Evolutionary conservation across 1,139 yeast genomes (phyloP), one percentile per base, ranked within the genome.

Genomic region (Kodamaea fungicola): DNA sequence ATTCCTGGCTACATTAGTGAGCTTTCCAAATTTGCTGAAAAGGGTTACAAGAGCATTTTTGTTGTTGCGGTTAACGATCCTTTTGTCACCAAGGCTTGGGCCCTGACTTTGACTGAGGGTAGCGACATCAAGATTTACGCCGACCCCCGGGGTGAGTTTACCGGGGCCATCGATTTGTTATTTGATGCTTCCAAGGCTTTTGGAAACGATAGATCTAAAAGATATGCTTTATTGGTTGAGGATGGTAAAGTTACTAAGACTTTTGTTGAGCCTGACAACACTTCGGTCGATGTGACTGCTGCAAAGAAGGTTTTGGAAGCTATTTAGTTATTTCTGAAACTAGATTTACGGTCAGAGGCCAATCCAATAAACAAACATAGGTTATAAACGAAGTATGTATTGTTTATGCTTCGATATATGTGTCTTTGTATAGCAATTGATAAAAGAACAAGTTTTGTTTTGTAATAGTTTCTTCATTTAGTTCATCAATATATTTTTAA

Each of bases 21-120:
- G 36, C 58, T 73, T 39, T 57, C 67, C 8, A 67, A 72, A 21
- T 79, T 88, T 55, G 67, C 74, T 43, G 70, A 68, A 29, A 83
- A 84, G 64, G 96, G 96, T 7, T 69, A 78, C 61, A 64, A 71
- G 30, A 55, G 64, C 36, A 61, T 88, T 40, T 79, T 70, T 50
- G 77, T 89, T 33, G 78, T 89, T 33, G 74, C 95, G 13, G 95
- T 87, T 34, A 88, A 89, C 59, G 96, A 88, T 57, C 76, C 92
- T 3, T 88, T 88, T 59, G 96, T 87, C 35, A 78, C 84, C 54
- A 77, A 78, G 51, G 90, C 94, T 0, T 87, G 95, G 95, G 76
- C 75, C 30, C 76, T 77, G 41, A 48, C 59, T 4, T 59, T 81
- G 29, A 40, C 51, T 16, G 47, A 47, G 12, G 71, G 71, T 40